Base-by-base conservation (phyloP, 2,329 filamentous ascomycete species). In the Huntiella bhutanensis region DNA sequence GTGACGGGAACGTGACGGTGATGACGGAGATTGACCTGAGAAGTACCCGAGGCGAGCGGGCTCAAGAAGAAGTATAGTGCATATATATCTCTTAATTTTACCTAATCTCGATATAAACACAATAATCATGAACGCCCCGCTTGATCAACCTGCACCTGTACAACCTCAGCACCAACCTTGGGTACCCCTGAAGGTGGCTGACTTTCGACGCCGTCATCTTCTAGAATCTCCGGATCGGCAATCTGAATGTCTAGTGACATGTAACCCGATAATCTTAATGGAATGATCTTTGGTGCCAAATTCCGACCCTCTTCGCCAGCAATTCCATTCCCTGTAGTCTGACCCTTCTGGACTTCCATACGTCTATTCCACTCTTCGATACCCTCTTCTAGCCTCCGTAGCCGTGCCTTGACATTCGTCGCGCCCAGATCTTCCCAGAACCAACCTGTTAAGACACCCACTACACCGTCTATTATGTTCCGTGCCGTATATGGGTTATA, bases 341-440 rank as follows among this genome's bases (percentile, higher is more conserved):
- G 22, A 4, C 22, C 22, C 22, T 28, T 28, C 22, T 28, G 22
- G 6, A 28, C 8, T 55, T 75, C 74, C 69, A 77, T 74, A 51
- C 83, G 74, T 6, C 60, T 58, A 59, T 98, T 98, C 87, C 88
- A 95, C 49, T 76, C 70, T 52, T 92, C 82, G 46, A 98, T 72
- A 77, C 83, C 94, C 34, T 60, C 61, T 62, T 98, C 91, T 13
- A 95, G 64, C 7, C 64, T 69, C 47, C 69, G 71, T 40, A 94
- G 60, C 47, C 78, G 71, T 16, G 68, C 65, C 64, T 96, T 96
- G 49, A 81, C 72, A 6, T 71, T 76, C 3, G 82, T 82, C 33
- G 84, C 63, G 1, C 88, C 86, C 16, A 88, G 55, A 58, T 96
- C 88, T 49, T 98, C 91, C 85, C 86, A 96, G 33, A 96, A 56